These are phyloP conservation scores for Ceratocystis smalleyi DNA, from an alignment of 2,329 filamentous ascomycete species.

Conservation along the genomic window DNA sequence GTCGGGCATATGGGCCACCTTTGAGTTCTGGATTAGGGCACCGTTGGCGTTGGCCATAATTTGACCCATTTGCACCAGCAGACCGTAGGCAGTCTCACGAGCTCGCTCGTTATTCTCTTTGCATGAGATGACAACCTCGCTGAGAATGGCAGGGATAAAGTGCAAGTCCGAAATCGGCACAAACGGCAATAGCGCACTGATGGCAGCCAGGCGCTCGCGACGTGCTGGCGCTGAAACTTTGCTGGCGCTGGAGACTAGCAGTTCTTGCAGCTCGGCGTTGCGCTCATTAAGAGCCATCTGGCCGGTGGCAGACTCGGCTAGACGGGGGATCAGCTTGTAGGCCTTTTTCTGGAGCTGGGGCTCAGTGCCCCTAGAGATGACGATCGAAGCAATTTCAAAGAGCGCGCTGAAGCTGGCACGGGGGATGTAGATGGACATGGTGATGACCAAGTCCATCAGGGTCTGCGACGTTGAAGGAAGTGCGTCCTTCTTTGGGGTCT, in stretches of 20 bases:
- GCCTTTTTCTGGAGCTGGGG: slow-evolving; percentile 97
- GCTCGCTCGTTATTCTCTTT: slow-evolving; percentile 97
- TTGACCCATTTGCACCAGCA: slow-evolving; percentile 76
- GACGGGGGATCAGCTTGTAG: slow-evolving; percentile 88
- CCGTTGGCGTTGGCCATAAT: slow-evolving; percentile 54
- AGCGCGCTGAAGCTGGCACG: slow-evolving; percentile 69
- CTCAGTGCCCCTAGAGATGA: slow-evolving; percentile 68
- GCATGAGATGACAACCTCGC: slow-evolving; percentile 88
- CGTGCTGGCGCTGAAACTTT: slow-evolving; percentile 77
- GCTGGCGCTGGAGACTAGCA: slow-evolving; percentile 64
- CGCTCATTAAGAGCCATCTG: slow-evolving; percentile 60
- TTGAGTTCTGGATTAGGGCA: slow-evolving; percentile 65
- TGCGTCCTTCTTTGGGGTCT: slow-evolving; percentile 40
- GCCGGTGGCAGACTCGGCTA: slow-evolving; percentile 67
- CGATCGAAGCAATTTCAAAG: slow-evolving; percentile 71
- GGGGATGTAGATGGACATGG: slow-evolving; percentile 85
- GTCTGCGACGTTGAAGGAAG: slow-evolving; percentile 91
- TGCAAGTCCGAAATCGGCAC: slow-evolving; percentile 66
- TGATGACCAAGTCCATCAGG: slow-evolving; percentile 90
- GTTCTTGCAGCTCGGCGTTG: slow-evolving; percentile 61
- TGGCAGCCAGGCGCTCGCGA: slow-evolving; percentile 70
- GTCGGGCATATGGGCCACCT: slow-evolving; percentile 72
- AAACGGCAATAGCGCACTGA: slow-evolving; percentile 64
- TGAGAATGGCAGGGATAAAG: slow-evolving; percentile 81
- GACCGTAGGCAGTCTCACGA: slow-evolving; percentile 72